phyloP scores from a whole-genome alignment of 2,329 filamentous ascomycete species.

The Aureobasidium sp. region DNA sequence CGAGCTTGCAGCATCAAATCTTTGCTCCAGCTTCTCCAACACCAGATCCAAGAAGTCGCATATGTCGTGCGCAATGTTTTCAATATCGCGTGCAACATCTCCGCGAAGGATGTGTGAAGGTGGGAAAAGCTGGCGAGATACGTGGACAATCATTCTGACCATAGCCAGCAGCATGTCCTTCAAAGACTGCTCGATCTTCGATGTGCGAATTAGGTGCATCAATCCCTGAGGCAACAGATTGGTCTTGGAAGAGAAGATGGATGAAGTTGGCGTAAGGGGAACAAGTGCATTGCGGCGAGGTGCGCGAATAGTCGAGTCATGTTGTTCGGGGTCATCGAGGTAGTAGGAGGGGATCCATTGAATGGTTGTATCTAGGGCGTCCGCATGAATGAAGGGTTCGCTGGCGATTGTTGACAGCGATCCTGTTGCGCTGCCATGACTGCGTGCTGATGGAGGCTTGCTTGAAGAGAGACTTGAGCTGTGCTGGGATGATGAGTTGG shows the following conservation, averaged over 20 bases:
- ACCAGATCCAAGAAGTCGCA: slow-evolving; percentile 2
- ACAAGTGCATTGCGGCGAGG: not conserved
- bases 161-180: not conserved
- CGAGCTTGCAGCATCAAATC: not conserved
- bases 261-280: not conserved
- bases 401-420: not conserved
- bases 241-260: not conserved
- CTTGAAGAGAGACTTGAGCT: not conserved
- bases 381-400: slow-evolving; percentile 6
- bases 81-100: not conserved
- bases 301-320: not conserved
- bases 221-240: not conserved
- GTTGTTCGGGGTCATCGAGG: not conserved
- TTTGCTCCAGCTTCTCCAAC: not conserved
- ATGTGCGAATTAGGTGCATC: not conserved
- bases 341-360: slow-evolving; percentile 6
- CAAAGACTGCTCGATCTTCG: not conserved
- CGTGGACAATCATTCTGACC: slow-evolving; percentile 6
- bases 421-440: not conserved
- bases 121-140: slow-evolving; percentile 4
- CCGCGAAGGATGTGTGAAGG: slow-evolving; percentile 4
- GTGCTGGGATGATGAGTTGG: not conserved
- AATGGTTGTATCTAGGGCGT: not conserved
- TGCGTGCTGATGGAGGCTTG: not conserved
- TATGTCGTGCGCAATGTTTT: not conserved